These are phyloP conservation scores for Linaria vulgaris DNA, from an alignment of 257 asterid species.

Conservation along the genomic window DNA sequence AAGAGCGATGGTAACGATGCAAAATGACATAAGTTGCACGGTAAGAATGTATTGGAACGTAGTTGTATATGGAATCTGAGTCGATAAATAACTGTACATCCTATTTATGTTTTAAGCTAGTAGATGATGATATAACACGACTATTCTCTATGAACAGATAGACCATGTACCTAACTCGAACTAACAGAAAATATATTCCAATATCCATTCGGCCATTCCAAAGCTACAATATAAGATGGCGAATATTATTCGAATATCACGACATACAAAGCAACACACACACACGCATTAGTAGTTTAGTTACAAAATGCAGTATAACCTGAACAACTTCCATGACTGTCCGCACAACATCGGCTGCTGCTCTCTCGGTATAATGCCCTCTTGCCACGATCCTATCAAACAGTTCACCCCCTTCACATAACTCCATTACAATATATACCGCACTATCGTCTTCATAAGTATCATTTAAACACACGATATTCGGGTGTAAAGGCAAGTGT, in stretches of 20 bases:
- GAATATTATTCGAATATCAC: not conserved
- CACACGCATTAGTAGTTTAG: not conserved
- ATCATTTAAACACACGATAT: conserved; percentile 50
- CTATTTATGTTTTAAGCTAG: no score
- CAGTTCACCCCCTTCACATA: conserved; percentile 60
- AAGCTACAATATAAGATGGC: not conserved
- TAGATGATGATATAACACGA: no score
- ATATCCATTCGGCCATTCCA: not conserved
- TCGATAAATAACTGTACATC: no score
- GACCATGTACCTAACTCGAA: not conserved
- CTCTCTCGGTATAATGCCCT: conserved; percentile 62
- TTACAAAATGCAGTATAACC: conserved; percentile 30
- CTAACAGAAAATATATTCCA: not conserved
- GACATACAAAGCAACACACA: not conserved
- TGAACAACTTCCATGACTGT: conserved; percentile 67
- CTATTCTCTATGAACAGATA: not conserved
- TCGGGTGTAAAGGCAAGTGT: conserved; percentile 50
- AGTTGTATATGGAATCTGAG: no score
- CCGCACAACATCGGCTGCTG: conserved; percentile 52
- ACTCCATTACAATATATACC: conserved; percentile 61
- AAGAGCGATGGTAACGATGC: not conserved
- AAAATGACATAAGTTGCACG: not conserved
- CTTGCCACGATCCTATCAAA: conserved; percentile 59
- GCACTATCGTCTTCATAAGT: conserved; percentile 59
- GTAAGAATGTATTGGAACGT: no score